Conservation (phyloP, 2,329 filamentous ascomycete species). For the Hypoxylon sp. region DNA sequence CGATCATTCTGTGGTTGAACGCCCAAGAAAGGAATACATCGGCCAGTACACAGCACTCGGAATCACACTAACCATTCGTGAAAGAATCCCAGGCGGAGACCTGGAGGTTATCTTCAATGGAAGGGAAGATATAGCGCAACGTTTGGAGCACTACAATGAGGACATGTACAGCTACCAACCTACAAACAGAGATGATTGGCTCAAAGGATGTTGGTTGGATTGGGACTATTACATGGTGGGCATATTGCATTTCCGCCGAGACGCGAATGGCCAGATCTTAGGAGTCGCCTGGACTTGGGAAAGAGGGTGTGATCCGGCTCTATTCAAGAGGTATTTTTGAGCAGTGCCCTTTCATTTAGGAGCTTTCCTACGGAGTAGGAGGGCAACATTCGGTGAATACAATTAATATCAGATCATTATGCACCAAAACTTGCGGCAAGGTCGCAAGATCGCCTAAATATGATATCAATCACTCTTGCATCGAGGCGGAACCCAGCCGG, state of each 20-base stretch:
- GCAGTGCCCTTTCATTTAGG: background rate
- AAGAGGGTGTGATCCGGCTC: constrained; percentile 16
- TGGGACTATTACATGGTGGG: constrained; percentile 18
- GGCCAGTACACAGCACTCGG: constrained; percentile 1
- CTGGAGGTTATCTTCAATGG: constrained; percentile 6
- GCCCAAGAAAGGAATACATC: constrained; percentile 1
- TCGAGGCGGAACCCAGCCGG: background rate
- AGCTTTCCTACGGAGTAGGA: background rate
- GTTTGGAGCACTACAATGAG: constrained; percentile 17
- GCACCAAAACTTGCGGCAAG: background rate
- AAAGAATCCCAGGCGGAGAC: background rate
- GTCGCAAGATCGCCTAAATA: background rate
- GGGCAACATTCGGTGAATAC: background rate
- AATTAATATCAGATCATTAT: background rate
- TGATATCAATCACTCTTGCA: background rate
- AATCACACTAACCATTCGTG: constrained; percentile 4
- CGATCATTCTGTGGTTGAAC: background rate
- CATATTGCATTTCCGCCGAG: constrained; percentile 4
- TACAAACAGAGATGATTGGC: constrained; percentile 9
- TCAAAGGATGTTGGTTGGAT: constrained; percentile 8
- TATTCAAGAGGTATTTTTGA: constrained; percentile 5
- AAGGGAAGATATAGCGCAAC: constrained; percentile 1
- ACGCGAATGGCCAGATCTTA: background rate
- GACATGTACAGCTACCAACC: constrained; percentile 23
- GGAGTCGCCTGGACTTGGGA: constrained; percentile 12